A percentile compares a stretch with the other conserved stretches of the same genome.
phyloP scores from a whole-genome alignment of 2,329 filamentous ascomycete species.

The Phialophora tarda region DNA sequence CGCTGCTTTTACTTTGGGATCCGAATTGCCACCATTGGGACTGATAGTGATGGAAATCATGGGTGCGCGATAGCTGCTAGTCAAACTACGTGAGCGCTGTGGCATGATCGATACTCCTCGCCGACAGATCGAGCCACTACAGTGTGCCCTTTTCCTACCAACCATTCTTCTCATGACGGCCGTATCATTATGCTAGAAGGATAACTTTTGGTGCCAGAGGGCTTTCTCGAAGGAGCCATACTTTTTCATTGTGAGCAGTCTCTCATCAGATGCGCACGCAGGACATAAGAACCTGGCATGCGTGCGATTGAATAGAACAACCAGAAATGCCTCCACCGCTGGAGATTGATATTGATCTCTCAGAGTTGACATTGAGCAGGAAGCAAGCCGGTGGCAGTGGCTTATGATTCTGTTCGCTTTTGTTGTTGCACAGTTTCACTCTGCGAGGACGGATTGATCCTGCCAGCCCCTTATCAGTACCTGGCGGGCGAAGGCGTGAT shows the following conservation, averaged over 20 bases:
- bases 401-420: background rate
- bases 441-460: background rate
- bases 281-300: background rate
- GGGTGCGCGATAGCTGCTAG: background rate
- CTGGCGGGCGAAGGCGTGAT: background rate
- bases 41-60: background rate
- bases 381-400: background rate
- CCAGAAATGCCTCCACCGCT: background rate
- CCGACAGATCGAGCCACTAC: background rate
- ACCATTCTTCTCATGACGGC: background rate
- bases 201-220: background rate
- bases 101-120: background rate
- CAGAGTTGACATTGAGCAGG: background rate
- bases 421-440: background rate
- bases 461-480: background rate
- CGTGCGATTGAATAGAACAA: background rate
- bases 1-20: background rate
- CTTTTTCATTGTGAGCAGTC: background rate
- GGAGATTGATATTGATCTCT: background rate
- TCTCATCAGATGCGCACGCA: background rate
- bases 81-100: background rate
- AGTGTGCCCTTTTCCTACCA: background rate
- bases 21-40: background rate
- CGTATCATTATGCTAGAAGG: background rate
- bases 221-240: background rate